Conservation (phyloP, 139 green algal genomes). For the Chara braunii region DNA sequence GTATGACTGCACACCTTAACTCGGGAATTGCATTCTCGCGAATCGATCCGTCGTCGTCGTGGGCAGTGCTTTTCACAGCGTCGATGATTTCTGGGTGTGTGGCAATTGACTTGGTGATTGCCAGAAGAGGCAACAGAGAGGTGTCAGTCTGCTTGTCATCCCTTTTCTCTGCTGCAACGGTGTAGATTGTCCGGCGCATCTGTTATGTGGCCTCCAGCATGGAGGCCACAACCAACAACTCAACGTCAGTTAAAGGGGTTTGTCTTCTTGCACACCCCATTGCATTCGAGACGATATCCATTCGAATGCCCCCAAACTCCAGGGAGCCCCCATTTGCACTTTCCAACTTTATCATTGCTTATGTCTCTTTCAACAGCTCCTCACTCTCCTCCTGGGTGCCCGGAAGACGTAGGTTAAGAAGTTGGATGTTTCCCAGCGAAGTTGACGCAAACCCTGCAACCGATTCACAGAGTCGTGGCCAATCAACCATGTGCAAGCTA, state of each 20-base stretch:
- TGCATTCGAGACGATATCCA: too few species aligned
- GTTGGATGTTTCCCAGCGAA: neutral
- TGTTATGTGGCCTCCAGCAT: neutral
- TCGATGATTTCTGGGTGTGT: too few species aligned
- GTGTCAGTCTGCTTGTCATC: too few species aligned
- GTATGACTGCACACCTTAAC: too few species aligned
- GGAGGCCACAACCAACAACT: neutral
- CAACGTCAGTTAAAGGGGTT: neutral
- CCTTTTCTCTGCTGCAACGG: neutral
- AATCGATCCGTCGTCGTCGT: too few species aligned
- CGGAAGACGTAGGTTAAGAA: neutral
- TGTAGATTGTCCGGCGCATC: neutral
- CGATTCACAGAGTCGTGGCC: constrained; percentile 3
- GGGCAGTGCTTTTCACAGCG: too few species aligned
- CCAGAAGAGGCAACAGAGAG: too few species aligned
- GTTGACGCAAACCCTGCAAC: constrained; percentile 13
- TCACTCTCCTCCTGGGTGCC: neutral
- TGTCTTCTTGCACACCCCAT: constrained; percentile 1
- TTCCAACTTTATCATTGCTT: neutral
- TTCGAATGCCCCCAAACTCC: constrained; percentile 1
- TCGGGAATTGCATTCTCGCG: too few species aligned
- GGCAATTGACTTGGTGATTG: too few species aligned
- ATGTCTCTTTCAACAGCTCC: constrained; percentile 9
- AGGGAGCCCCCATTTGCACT: neutral
- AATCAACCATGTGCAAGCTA: constrained; percentile 15